Conservation (phyloP, 805 yeast species). For the Candida ipomoeae region DNA sequence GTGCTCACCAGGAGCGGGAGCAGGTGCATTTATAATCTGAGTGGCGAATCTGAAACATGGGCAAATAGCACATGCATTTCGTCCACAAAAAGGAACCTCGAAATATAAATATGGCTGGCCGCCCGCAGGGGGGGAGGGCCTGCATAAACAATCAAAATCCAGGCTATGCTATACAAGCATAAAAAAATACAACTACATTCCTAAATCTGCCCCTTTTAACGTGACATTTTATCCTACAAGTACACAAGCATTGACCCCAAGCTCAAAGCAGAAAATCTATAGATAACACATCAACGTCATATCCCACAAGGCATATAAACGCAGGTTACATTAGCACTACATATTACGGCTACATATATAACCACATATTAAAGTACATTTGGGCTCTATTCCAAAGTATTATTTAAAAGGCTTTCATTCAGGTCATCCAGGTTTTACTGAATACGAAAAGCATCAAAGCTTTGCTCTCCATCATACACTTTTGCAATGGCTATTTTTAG, state of each 20-base stretch:
- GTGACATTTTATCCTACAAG: no score
- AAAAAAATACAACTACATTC: neutral
- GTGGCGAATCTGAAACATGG: neutral
- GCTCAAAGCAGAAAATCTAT: no score
- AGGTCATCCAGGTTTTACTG: no score
- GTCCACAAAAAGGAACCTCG: neutral
- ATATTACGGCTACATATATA: no score
- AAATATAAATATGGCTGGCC: neutral
- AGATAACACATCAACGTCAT: neutral
- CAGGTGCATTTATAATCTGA: neutral
- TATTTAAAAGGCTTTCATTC: neutral
- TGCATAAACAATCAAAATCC: neutral
- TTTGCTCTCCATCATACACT: neutral
- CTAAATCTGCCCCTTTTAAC: no score
- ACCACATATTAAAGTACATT: no score
- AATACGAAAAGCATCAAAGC: no score
- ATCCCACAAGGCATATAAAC: no score
- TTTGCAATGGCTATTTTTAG: conserved; percentile 18
- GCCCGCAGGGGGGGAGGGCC: conserved; percentile 1
- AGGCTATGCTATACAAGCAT: conserved; percentile 3
- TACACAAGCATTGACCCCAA: no score
- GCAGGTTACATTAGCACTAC: no score
- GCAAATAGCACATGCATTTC: neutral
- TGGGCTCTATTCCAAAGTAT: no score
- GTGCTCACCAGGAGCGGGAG: neutral